Evolutionary conservation across 139 green algal species (phyloP), one percentile per base, ranked within the genome.

Genomic region (Volvox africanus): DNA sequence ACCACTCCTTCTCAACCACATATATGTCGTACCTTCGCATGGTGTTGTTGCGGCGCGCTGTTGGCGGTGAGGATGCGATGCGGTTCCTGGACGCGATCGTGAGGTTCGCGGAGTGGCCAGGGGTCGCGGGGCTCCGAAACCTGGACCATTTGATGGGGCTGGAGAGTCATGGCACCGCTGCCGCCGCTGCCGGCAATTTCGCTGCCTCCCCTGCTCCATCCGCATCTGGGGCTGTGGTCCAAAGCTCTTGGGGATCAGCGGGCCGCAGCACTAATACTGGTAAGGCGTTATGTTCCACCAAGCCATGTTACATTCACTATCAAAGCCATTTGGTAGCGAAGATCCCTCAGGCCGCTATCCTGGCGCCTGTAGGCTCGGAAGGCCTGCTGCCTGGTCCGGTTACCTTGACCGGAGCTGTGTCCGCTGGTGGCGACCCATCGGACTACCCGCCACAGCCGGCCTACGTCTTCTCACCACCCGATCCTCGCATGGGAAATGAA

Each of bases 31-130:
- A 32, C 69, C 24, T 75, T 1, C 18, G 44, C 16, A 28, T 1
- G 17, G 85, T 1, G 0, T 50, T 82, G 69, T 26, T 18, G 21
- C n/a, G 36, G 28, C 18, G 85, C 3, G 17, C 14, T 2, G 44
- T 89, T 14, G 69, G 19, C 19, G 1, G 65, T 0, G n/a, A 14
- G 3, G 69, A 82, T 13, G 85, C 85, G 1, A 33, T 77, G 61
- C 12, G 12, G 50, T 32, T 90, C 1, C 55, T 85, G 32, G 20
- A 78, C n/a, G 55, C 30, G 37, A 68, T 85, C 9, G 73, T 61
- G 32, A 44, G 75, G 20, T 85, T 90, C 75, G 33, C 30, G 37
- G 26, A 0, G 68, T 82, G 71, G 85, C 85, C 71, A 21, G 71
- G 71, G 20, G 85, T 50, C 2, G 71, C n/a, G 44, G 28, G 14